Base-by-base conservation (phyloP, 2,329 filamentous ascomycete species). In the Phialemonium atrogriseum region DNA sequence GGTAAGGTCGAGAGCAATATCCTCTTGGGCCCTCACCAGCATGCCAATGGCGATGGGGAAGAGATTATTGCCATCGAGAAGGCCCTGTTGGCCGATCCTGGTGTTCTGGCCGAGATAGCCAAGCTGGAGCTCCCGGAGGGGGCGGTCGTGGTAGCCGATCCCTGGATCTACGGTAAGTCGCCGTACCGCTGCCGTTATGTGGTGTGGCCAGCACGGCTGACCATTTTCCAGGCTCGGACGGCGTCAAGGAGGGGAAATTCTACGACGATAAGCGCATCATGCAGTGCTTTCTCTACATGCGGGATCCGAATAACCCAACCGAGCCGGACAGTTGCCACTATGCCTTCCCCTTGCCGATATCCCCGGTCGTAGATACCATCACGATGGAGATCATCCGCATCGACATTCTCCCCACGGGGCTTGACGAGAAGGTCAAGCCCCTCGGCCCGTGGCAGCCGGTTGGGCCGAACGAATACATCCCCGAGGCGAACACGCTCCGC, bases 281-380 rank as follows among this genome's bases (percentile, higher is more conserved):
- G 48, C 77, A 81, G 48, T 77, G 72, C 52, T 82, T 78, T 54
- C 52, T 82, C 33, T 83, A 83, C 54, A 66, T 80, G 54, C 62
- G 74, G 14, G 77, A 80, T 41, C 74, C 76, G 3, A 55, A 60
- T 18, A 77, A 82, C 46, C 45, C 70, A 1, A 49, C 57, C 6
- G 72, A 80, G 44, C 52, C 57, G n/a, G 78, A 84, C 46, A 72
- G 70, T 24, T 81, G 80, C 46, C 76, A 83, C 49, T 83, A 83
- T 46, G 73, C 79, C 1, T 68, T 80, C 42, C 79, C 79, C 1
- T 58, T 82, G 2, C 64, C 70, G n/a, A 74, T 80, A 39, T 80
- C 75, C 2, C 78, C 79, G 0, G 78, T 84, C 13, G 60, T 86
- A 24, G 75, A 77, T 47, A 70, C 68, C 0, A 65, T 67, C 24